phyloP scores from a whole-genome alignment of 306 rosid genomes.

The Pterocarpus santalinus region DNA sequence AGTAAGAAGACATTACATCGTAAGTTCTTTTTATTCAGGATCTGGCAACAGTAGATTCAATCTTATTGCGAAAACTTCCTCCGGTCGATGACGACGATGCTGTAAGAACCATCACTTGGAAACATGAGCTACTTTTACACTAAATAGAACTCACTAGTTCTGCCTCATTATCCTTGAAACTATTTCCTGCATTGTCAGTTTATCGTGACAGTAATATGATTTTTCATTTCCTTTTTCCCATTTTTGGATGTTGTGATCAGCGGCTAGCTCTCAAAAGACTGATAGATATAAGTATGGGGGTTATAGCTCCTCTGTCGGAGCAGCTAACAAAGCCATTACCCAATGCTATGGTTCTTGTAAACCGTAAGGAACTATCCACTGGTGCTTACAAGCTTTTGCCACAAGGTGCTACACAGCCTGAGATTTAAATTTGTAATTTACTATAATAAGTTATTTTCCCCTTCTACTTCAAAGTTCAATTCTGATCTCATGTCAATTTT shows the following conservation, averaged over 20 bases:
- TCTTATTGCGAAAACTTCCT: constrained; percentile 89
- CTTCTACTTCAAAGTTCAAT: constrained; percentile 5
- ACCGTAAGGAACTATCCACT: constrained; percentile 81
- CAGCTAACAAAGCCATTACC: constrained; percentile 96
- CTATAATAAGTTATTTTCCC: constrained; percentile 24
- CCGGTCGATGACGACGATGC: constrained; percentile 70
- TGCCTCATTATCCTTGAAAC: constrained; percentile 16
- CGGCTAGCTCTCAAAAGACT: constrained; percentile 91
- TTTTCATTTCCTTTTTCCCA: constrained; percentile 29
- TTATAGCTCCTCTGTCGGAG: constrained; percentile 88
- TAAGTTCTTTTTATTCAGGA: constrained; percentile 66
- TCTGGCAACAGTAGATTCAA: constrained; percentile 96
- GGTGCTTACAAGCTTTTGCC: constrained; percentile 96
- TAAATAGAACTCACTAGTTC: constrained; percentile 7
- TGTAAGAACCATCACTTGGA: constrained; percentile 66
- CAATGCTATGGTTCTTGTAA: constrained; percentile 88
- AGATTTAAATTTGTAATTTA: not conserved
- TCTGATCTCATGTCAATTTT: constrained; percentile 38
- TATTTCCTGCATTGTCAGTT: constrained; percentile 23
- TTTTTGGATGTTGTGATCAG: constrained; percentile 58
- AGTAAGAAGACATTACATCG: constrained; percentile 39
- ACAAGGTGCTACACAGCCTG: constrained; percentile 64
- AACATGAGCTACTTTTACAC: not conserved
- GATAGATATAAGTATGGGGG: constrained; percentile 89
- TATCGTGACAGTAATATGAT: constrained; percentile 31